Base-by-base conservation (phyloP, 2,329 filamentous ascomycete genomes). In the Aspergillus aculeatus region DNA sequence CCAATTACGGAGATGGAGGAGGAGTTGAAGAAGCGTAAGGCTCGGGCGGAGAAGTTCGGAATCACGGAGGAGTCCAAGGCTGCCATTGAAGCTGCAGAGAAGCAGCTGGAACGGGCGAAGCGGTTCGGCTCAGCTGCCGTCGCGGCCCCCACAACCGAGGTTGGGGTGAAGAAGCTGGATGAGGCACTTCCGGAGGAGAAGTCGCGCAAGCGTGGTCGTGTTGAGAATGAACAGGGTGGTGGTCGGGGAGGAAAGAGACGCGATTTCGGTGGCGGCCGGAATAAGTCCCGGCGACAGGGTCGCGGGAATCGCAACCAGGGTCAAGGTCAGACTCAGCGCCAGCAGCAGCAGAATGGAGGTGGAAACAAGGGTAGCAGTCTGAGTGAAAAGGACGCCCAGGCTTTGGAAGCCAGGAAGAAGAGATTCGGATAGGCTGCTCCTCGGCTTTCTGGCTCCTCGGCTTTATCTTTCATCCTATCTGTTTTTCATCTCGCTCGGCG, bases 21-120 rank as follows among this genome's bases (percentile, higher is more conserved):
- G 47, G 80, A 82, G 58, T 61, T 81, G 64, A 75, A 71, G 58
- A 81, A 80, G 71, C 78, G 80, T 61, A 80, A 80, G 67, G 76
- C 77, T 41, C 78, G 80, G 54, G 80, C 80, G 12, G 79, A 77
- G 62, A 79, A 81, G 59, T 82, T 82, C 63, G 79, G 79, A 21
- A 76, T 78, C 41, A 72, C 74, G n/a, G 75, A 78, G 58, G 75
- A 77, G 23, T 65, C 73, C 1, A 70, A 75, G 56, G 71, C 73
- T 14, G 73, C 72, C 2, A 63, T 75, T 48, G 71, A 72, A 52
- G 79, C 81, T 55, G 76, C 78, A 12, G 71, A 77, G 61, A 81
- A 79, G 68, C 71, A 75, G 14, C 61, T 80, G 19, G 74, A 80
- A 59, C 75, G 80, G 29, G 79, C 80, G 4, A 80, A 81, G 69